Percentiles rank a stretch among this genome's conserved stretches.
Evolutionary conservation across 306 rosid genomes (phyloP).

Genomic region (Cicer bijugum): DNA sequence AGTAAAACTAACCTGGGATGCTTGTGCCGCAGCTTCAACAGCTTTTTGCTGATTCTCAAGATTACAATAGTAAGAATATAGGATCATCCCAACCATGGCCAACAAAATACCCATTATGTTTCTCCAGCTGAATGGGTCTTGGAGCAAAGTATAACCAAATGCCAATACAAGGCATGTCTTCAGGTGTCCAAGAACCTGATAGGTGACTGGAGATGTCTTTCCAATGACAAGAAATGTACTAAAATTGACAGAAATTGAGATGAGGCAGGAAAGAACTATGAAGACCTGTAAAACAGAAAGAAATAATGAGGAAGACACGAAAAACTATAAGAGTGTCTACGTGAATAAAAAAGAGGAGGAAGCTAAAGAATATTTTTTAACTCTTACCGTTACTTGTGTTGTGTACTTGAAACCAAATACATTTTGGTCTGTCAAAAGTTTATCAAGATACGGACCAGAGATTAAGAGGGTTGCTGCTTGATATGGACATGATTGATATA

Average conservation of each 20-base stretch:
- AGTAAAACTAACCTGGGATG: slow-evolving; percentile 62
- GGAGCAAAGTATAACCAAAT: slow-evolving; percentile 85
- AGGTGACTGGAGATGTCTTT: slow-evolving; percentile 94
- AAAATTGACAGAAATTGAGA: slow-evolving; percentile 93
- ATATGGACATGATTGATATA: slow-evolving; percentile 91
- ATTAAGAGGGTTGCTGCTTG: slow-evolving; percentile 84
- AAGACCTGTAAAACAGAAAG: slow-evolving; percentile 62
- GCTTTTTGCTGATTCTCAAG: slow-evolving; percentile 80
- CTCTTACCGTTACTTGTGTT: slow-evolving; percentile 89
- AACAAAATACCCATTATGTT: slow-evolving; percentile 80
- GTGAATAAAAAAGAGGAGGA: background rate
- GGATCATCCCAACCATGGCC: slow-evolving; percentile 87
- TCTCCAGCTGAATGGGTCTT: slow-evolving; percentile 90
- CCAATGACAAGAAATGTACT: slow-evolving; percentile 97
- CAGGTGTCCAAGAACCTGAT: slow-evolving; percentile 97
- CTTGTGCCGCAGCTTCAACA: slow-evolving; percentile 59
- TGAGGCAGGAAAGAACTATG: slow-evolving; percentile 85
- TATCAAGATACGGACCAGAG: slow-evolving; percentile 85
- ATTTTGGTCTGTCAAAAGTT: slow-evolving; percentile 71
- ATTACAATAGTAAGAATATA: slow-evolving; percentile 77
- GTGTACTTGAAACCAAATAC: slow-evolving; percentile 89
- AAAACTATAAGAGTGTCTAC: background rate
- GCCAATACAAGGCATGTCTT: slow-evolving; percentile 94
- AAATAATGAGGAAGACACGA: slow-evolving; percentile 15
- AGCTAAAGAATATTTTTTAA: slow-evolving; percentile 19